Conservation (phyloP, 495 filamentous ascomycete genomes). For the Xylona heveae region DNA sequence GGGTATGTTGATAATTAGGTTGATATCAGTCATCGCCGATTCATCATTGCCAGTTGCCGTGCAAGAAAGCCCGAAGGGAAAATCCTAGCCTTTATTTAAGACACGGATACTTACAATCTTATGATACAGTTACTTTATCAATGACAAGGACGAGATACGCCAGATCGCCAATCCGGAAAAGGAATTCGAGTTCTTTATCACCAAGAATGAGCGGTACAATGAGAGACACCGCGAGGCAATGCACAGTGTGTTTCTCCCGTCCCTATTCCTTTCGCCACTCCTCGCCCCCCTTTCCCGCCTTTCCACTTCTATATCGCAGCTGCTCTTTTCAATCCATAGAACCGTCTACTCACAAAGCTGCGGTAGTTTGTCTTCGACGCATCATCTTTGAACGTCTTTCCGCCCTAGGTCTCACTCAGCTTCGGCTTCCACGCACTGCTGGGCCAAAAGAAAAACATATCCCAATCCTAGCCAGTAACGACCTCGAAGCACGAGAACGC, state of each 20-base stretch:
- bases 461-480: slow-evolving; percentile 39
- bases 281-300: neutral
- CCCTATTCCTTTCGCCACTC: neutral
- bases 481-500: slow-evolving; percentile 34
- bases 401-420: slow-evolving; percentile 27
- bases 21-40: too few relatives aligned
- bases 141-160: slow-evolving; percentile 47
- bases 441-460: slow-evolving; percentile 30
- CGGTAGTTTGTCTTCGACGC: slow-evolving; percentile 35
- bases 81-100: too few relatives aligned
- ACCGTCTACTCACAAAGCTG: slow-evolving; percentile 3
- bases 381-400: slow-evolving; percentile 39
- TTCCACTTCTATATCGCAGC: slow-evolving; percentile 3
- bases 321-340: neutral
- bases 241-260: slow-evolving; percentile 40
- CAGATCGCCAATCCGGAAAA: slow-evolving; percentile 37
- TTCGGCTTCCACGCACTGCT: slow-evolving; percentile 35
- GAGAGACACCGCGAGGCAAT: slow-evolving; percentile 45
- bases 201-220: slow-evolving; percentile 49
- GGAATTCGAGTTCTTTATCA: slow-evolving; percentile 53
- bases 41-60: too few relatives aligned
- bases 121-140: slow-evolving; percentile 41
- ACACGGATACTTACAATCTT: slow-evolving; percentile 2
- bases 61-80: too few relatives aligned
- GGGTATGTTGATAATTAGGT: slow-evolving; percentile 30